A percentile compares a stretch with the other conserved stretches of the same genome.
These are phyloP conservation scores for Ascochyta rabiei DNA, from an alignment of 2,329 filamentous ascomycete genomes.

Conservation along the genomic window DNA sequence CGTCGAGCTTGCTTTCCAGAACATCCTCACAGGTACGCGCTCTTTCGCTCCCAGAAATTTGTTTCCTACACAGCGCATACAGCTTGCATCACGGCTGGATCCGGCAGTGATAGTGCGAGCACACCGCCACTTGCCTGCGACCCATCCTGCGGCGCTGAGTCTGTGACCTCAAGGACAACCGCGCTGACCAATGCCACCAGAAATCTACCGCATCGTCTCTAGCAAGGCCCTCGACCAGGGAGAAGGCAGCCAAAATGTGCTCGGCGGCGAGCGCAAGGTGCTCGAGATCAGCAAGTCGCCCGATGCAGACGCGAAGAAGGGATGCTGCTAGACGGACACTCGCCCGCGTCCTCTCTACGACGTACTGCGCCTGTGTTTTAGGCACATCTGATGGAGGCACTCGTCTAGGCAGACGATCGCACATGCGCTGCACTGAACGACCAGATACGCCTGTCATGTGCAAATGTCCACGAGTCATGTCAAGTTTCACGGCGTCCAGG, in stretches of 20 bases:
- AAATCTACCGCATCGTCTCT: constrained; percentile 99
- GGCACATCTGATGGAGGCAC: constrained; percentile 11
- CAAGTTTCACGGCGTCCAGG: constrained; percentile 45
- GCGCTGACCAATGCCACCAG: constrained; percentile 55
- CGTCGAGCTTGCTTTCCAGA: constrained; percentile 98
- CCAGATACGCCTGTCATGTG: constrained; percentile 25
- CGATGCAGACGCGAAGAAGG: constrained; percentile 78
- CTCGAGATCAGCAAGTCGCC: constrained; percentile 87
- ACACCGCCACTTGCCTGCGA: constrained; percentile 11
- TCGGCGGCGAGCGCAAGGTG: constrained; percentile 73
- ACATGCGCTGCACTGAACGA: constrained; percentile 24
- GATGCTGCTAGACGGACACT: constrained; percentile 70
- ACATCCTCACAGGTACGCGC: constrained; percentile 89
- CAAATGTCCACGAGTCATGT: constrained; percentile 41
- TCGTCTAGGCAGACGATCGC: constrained; percentile 12
- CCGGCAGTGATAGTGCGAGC: background rate
- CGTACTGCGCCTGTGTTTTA: constrained; percentile 22
- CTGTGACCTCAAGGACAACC: background rate
- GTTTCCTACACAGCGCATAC: background rate
- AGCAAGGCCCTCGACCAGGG: constrained; percentile 95
- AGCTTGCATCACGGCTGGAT: background rate
- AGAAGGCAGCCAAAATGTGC: constrained; percentile 78
- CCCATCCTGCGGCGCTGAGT: background rate
- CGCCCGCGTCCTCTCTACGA: constrained; percentile 17
- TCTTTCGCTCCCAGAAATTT: background rate